Conservation (phyloP, 257 asterid species). For the Ilex aquifolium region DNA sequence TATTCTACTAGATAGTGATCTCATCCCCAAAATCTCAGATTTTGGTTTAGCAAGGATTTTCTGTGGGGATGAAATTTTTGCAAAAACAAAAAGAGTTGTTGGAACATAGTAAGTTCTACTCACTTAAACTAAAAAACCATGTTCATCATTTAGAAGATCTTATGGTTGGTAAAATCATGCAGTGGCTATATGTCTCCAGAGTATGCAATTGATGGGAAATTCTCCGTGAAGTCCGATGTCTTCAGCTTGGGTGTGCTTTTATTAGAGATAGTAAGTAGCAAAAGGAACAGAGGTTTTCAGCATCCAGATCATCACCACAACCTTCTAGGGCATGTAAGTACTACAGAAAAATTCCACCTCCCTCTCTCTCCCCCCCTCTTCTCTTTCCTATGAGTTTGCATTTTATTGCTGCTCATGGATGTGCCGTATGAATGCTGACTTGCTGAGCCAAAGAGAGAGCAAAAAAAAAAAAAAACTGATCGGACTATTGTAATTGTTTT, state of each 20-base stretch:
- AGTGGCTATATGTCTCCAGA: slow-evolving; percentile 39
- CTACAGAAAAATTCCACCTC: too few species aligned
- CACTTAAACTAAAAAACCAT: too few species aligned
- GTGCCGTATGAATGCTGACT: too few species aligned
- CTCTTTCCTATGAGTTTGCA: too few species aligned
- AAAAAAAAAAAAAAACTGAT: too few species aligned
- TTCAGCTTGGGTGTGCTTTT: slow-evolving; percentile 34
- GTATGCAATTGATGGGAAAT: slow-evolving; percentile 26
- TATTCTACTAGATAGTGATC: slow-evolving; percentile 30
- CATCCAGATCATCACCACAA: slow-evolving; percentile 23
- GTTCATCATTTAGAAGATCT: not conserved
- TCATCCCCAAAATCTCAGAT: slow-evolving; percentile 47
- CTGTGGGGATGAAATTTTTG: slow-evolving; percentile 23
- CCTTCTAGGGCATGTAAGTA: slow-evolving; percentile 32
- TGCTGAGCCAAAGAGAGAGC: too few species aligned
- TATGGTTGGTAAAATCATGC: slow-evolving; percentile 6
- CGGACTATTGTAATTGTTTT: not conserved
- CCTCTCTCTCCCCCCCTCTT: too few species aligned
- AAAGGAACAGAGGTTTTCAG: slow-evolving; percentile 26
- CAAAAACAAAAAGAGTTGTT: slow-evolving; percentile 21
- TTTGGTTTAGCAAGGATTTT: slow-evolving; percentile 42
- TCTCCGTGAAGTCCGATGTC: slow-evolving; percentile 30
- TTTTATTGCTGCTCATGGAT: too few species aligned
- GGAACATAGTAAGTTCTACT: slow-evolving; percentile 32
- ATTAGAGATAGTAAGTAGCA: slow-evolving; percentile 31